phyloP scores from a whole-genome alignment of 1,139 yeast species.

The Meyerozyma athensensis region DNA sequence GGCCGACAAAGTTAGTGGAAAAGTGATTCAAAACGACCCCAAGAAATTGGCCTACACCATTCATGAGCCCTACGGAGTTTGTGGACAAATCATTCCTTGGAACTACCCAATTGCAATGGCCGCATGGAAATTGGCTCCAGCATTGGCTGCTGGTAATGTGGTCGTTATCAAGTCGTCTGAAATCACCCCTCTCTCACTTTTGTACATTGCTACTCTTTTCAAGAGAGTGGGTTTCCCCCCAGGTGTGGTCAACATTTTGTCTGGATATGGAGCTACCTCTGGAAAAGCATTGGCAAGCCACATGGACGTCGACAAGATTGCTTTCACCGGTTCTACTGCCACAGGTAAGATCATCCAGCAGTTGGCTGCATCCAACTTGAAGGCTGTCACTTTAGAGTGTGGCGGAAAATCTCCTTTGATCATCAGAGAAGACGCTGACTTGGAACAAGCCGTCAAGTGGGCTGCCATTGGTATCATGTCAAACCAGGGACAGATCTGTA shows the following conservation, averaged over 20 bases:
- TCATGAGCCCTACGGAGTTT: slow-evolving; percentile 72
- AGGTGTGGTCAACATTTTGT: slow-evolving; percentile 60
- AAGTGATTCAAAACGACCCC: slow-evolving; percentile 58
- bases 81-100: slow-evolving; percentile 73
- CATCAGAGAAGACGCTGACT: slow-evolving; percentile 69
- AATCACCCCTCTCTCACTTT: slow-evolving; percentile 58
- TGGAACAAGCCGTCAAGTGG: slow-evolving; percentile 80
- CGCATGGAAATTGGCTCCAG: slow-evolving; percentile 59
- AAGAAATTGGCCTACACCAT: slow-evolving; percentile 52
- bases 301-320: slow-evolving; percentile 46
- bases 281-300: slow-evolving; percentile 58
- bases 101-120: slow-evolving; percentile 59
- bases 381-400: slow-evolving; percentile 82
- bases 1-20: slow-evolving; percentile 77
- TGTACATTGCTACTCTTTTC: slow-evolving; percentile 50
- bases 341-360: slow-evolving; percentile 51
- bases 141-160: slow-evolving; percentile 65
- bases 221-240: slow-evolving; percentile 68
- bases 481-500: slow-evolving; percentile 58
- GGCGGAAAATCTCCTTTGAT: slow-evolving; percentile 87
- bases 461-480: slow-evolving; percentile 53
- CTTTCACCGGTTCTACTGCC: slow-evolving; percentile 57
- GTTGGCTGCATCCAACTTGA: slow-evolving; percentile 44
- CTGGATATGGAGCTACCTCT: slow-evolving; percentile 53
- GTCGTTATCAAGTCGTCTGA: slow-evolving; percentile 65